A percentile compares a stretch with the other conserved stretches of the same genome.
These are phyloP conservation scores for Pogostemon cablin DNA, from an alignment of 257 asterid genomes.

Conservation along the genomic window DNA sequence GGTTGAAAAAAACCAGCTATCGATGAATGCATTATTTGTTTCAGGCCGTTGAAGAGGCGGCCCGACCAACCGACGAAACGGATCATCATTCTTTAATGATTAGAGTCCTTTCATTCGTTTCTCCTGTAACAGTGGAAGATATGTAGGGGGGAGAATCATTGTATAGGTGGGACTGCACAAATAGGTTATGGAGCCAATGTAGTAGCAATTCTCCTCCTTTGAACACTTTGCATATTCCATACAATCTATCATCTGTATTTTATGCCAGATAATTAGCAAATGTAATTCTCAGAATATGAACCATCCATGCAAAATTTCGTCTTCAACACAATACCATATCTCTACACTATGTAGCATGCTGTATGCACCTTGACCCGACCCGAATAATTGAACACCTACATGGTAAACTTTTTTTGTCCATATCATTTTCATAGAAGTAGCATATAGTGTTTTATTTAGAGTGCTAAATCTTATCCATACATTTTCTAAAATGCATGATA, in stretches of 20 bases:
- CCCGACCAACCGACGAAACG: conserved; percentile 14
- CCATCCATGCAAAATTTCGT: not conserved
- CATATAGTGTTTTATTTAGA: too few relatives aligned
- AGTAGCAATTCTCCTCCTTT: conserved; percentile 41
- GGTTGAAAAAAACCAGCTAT: conserved; percentile 55
- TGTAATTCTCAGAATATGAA: conserved; percentile 17
- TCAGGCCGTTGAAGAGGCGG: conserved; percentile 64
- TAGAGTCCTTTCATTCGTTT: conserved; percentile 17
- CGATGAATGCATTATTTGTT: conserved; percentile 61
- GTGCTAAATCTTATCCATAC: too few relatives aligned
- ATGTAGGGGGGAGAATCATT: conserved; percentile 38
- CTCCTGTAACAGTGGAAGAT: conserved; percentile 14
- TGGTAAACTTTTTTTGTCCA: too few relatives aligned
- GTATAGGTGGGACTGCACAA: conserved; percentile 52
- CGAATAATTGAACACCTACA: too few relatives aligned
- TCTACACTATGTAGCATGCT: too few relatives aligned
- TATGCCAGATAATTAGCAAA: conserved; percentile 19
- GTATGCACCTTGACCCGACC: too few relatives aligned
- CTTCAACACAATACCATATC: not conserved
- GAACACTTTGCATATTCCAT: conserved; percentile 17
- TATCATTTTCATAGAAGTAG: too few relatives aligned
- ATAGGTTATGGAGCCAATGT: conserved; percentile 38
- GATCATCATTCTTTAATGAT: conserved; percentile 37
- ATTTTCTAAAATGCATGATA: too few relatives aligned
- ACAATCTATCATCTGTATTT: conserved; percentile 35